A percentile compares a stretch with the other conserved stretches of the same genome.
Evolutionary conservation across 177 flowering plant species (phyloP).

Genomic region (Vitis hybrid): DNA sequence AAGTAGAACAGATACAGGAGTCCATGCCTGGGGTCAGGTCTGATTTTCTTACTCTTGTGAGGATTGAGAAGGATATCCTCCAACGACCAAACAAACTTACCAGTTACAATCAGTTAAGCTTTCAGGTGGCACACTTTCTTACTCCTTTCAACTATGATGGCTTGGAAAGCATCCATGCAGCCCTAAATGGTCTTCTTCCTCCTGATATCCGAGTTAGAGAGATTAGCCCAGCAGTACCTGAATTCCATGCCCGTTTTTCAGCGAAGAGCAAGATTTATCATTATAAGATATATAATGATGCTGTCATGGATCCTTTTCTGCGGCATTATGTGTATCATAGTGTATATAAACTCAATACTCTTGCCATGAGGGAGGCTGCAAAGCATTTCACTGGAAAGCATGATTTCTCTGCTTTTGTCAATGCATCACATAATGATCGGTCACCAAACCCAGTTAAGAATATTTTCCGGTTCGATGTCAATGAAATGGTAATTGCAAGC

Average conservation of each 20-base stretch:
- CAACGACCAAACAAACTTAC: constrained; percentile 5
- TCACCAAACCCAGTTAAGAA: constrained; percentile 67
- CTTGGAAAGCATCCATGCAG: constrained; percentile 73
- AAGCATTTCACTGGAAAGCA: constrained; percentile 71
- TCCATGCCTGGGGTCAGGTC: constrained; percentile 99
- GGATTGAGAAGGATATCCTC: constrained; percentile 8
- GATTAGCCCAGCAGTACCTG: constrained; percentile 69
- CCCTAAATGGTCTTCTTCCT: constrained; percentile 87
- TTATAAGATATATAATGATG: constrained; percentile 74
- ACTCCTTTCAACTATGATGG: constrained; percentile 83
- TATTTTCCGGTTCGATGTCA: constrained; percentile 67
- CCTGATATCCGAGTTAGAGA: constrained; percentile 81
- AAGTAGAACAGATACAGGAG: constrained; percentile 88
- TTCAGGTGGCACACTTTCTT: constrained; percentile 93
- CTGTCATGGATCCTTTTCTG: constrained; percentile 88
- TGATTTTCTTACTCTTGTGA: constrained; percentile 19
- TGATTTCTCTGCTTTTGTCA: constrained; percentile 86
- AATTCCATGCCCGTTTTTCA: constrained; percentile 94
- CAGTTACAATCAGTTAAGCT: constrained; percentile 6
- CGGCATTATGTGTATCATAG: constrained; percentile 64
- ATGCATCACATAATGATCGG: constrained; percentile 56
- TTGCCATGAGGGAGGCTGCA: constrained; percentile 81
- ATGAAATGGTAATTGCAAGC: constrained; percentile 56
- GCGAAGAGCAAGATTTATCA: constrained; percentile 76
- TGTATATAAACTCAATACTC: constrained; percentile 58